Conservation (phyloP, 2,329 filamentous ascomycete genomes). For the Emydomyces testavorans region DNA sequence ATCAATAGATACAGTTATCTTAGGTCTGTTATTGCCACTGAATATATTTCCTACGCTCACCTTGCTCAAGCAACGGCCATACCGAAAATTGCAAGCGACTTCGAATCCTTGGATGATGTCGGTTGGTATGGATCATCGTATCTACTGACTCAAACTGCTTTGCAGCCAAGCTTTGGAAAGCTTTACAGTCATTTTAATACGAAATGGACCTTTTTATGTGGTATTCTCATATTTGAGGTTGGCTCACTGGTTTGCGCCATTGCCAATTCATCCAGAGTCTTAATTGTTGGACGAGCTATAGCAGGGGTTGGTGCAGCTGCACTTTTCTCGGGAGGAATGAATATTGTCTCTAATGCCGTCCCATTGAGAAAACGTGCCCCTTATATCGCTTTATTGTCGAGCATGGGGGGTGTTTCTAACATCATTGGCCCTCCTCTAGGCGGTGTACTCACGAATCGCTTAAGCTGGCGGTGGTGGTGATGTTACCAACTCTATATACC, state of each 20-base stretch:
- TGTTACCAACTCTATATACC: not conserved
- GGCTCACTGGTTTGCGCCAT: slow-evolving; percentile 19
- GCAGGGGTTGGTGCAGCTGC: slow-evolving; percentile 32
- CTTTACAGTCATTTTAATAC: slow-evolving; percentile 34
- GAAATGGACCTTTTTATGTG: slow-evolving; percentile 25
- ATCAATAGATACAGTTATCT: slow-evolving; percentile 6
- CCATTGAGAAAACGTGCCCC: slow-evolving; percentile 11
- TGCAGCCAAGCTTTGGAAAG: slow-evolving; percentile 28
- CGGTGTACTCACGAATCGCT: slow-evolving; percentile 11
- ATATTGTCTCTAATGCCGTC: slow-evolving; percentile 13
- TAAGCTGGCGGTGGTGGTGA: slow-evolving; percentile 17
- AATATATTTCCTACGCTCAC: not conserved
- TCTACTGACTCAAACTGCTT: slow-evolving; percentile 21
- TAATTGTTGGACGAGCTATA: slow-evolving; percentile 25
- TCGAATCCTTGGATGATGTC: slow-evolving; percentile 26
- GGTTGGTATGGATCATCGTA: slow-evolving; percentile 30
- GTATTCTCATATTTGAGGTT: slow-evolving; percentile 23
- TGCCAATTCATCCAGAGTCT: not conserved
- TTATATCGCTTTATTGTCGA: slow-evolving; percentile 13
- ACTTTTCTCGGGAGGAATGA: slow-evolving; percentile 30
- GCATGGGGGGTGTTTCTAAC: slow-evolving; percentile 14
- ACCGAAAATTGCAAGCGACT: slow-evolving; percentile 27
- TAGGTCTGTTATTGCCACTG: not conserved
- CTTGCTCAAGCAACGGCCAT: slow-evolving; percentile 22
- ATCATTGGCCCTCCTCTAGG: slow-evolving; percentile 15